Evolutionary conservation across 345 rosid genomes (phyloP).

Genomic region (Cardamine occulta): DNA sequence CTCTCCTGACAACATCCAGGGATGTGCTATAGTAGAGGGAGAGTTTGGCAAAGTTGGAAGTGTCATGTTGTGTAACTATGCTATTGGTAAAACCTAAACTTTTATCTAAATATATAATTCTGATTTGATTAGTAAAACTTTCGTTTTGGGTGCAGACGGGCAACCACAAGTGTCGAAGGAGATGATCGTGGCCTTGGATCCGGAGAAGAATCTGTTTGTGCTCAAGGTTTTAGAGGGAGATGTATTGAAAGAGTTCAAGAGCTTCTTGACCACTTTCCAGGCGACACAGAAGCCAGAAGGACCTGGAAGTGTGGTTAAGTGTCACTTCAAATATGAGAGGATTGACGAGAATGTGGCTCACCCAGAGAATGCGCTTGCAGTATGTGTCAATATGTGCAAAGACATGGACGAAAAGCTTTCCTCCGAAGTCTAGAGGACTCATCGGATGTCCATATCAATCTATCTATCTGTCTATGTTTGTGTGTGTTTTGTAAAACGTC

Average conservation of each 20-base stretch:
- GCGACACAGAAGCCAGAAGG: constrained; percentile 27
- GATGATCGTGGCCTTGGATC: not conserved
- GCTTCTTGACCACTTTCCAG: constrained; percentile 24
- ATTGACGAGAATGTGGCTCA: constrained; percentile 23
- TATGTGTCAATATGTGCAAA: not conserved
- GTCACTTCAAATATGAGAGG: constrained; percentile 32
- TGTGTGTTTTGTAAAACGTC: not conserved
- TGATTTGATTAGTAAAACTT: not conserved
- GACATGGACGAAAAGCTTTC: constrained; percentile 25
- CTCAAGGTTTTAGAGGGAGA: constrained; percentile 28
- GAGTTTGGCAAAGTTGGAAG: constrained; percentile 49
- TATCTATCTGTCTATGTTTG: constrained; percentile 13
- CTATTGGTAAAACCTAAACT: constrained; percentile 37
- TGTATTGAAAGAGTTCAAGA: constrained; percentile 29
- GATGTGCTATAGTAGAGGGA: constrained; percentile 46
- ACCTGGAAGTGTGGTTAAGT: constrained; percentile 36
- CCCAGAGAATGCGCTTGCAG: constrained; percentile 23
- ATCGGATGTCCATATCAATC: not conserved
- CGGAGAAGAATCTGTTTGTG: constrained; percentile 4
- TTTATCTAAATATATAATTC: not conserved
- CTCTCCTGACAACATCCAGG: constrained; percentile 38
- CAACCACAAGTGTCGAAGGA: constrained; percentile 6
- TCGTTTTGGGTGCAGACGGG: constrained; percentile 31
- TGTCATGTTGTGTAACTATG: constrained; percentile 45
- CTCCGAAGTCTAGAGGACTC: not conserved